Percentiles rank a stretch among this genome's conserved stretches.
Conservation (phyloP, 768 basidiomycete genomes). For the Auricularia sp. region DNA sequence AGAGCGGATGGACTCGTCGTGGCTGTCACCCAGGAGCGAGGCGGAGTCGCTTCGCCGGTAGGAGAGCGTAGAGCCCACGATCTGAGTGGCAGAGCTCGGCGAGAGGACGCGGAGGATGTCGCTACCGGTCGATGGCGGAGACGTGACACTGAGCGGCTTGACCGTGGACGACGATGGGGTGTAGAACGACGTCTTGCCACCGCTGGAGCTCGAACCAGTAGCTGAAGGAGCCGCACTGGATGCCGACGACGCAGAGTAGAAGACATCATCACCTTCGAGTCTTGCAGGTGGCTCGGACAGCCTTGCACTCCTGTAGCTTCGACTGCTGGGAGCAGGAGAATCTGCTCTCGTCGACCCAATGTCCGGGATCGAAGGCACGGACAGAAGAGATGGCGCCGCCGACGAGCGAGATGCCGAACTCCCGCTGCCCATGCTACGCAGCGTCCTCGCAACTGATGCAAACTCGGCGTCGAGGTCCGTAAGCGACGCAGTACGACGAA, state of each 20-base stretch:
- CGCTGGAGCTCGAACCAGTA: not conserved
- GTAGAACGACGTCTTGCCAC: not conserved
- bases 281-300: not conserved
- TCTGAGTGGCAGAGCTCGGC: constrained; percentile 27
- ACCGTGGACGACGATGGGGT: not conserved
- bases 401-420: not conserved
- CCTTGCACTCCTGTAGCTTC: not conserved
- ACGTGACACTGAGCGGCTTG: not conserved
- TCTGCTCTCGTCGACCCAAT: not conserved
- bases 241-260: constrained; percentile 2
- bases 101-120: not conserved
- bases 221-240: no score
- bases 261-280: not conserved
- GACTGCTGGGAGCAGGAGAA: not conserved
- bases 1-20: constrained; percentile 17
- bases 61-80: constrained; percentile 41
- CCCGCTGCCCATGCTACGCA: not conserved
- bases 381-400: no score
- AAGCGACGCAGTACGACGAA: constrained; percentile 61
- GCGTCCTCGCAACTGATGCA: constrained; percentile 22
- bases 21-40: constrained; percentile 49
- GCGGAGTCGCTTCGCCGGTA: constrained; percentile 42
- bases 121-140: not conserved
- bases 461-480: constrained; percentile 64
- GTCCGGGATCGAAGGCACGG: not conserved